Percentiles rank a stretch among this genome's conserved stretches.
phyloP scores from a whole-genome alignment of 2,329 filamentous ascomycete species.

The Aspergillus quadrilineatus region DNA sequence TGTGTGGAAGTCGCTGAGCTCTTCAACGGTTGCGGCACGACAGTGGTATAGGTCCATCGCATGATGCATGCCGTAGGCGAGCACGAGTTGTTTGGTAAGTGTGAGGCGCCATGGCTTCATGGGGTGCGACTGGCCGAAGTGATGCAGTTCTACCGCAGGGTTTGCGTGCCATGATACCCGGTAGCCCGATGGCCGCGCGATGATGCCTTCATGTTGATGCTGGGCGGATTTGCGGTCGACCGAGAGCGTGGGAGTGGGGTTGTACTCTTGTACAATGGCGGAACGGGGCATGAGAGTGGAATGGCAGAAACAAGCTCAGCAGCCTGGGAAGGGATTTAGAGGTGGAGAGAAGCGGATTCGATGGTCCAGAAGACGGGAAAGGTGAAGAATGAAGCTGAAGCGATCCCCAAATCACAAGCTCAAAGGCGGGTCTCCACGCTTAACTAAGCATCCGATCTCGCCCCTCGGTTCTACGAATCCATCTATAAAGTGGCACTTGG shows the following conservation, averaged over 20 bases:
- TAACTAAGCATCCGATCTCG: conserved; percentile 15
- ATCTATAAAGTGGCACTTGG: neutral
- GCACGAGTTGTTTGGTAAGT: conserved; percentile 89
- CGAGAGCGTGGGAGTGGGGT: conserved; percentile 47
- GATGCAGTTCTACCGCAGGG: conserved; percentile 89
- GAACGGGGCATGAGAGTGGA: conserved; percentile 40
- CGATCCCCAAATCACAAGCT: conserved; percentile 9
- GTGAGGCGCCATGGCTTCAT: conserved; percentile 99
- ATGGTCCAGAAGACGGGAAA: conserved; percentile 12
- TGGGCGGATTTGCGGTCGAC: conserved; percentile 53
- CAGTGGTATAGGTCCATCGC: conserved; percentile 94
- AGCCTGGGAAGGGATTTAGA: conserved; percentile 1
- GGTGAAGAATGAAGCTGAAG: conserved; percentile 12
- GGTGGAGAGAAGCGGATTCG: conserved; percentile 3
- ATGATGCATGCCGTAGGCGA: conserved; percentile 92
- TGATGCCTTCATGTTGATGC: conserved; percentile 60
- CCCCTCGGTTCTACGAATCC: conserved; percentile 1
- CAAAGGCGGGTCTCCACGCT: conserved; percentile 1
- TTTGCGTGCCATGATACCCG: conserved; percentile 96
- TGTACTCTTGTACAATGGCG: conserved; percentile 52
- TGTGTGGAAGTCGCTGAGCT: conserved; percentile 83
- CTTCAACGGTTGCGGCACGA: conserved; percentile 79
- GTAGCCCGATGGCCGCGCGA: conserved; percentile 79
- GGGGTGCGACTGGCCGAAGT: conserved; percentile 94
- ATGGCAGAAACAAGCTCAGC: neutral